Base-by-base conservation (phyloP, 2,329 filamentous ascomycete species). In the Fonsecaea monophora region DNA sequence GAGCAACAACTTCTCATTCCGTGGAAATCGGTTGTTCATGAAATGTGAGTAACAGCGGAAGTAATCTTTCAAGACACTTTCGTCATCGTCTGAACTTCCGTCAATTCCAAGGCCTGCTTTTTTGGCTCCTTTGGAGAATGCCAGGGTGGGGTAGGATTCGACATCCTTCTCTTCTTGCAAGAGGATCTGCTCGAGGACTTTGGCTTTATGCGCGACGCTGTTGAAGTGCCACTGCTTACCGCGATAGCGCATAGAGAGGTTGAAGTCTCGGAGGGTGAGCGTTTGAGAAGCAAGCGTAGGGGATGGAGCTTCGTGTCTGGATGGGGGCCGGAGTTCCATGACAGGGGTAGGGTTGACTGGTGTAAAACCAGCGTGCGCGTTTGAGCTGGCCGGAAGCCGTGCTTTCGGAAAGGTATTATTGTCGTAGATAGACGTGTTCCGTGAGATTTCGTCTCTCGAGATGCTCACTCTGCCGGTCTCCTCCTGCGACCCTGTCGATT, bases 131-230 rank as follows among this genome's bases (percentile, higher is more conserved):
- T 62, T 66, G 9, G 64, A 62, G 48, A 66, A 66, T 15, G 64
- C 64, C 42, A 66, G 10, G 12, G 59, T 37, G 4, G 64, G 64
- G 15, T 66, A 66, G n/a, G 53, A 42, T 21, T 66, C 64, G 54
- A 66, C 54, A 12, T 66, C 64, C 21, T 66, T 66, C 35, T 66
- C 64, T 53, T 66, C 64, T 48, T 62, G 53, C 12, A 66, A 30
- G n/a, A 66, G 53, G 53, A 66, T 62, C 13, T 58, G 32, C 21
- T 66, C 64, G 45, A 66, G 64, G 9, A 66, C 59, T 34, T 58
- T 62, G 42, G 64, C 64, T 38, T 66, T 66, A 25, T 66, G 64
- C n/a, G 64, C 64, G 34, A 66, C 55, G 12, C 53, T 62, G 42
- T 62, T 48, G 37, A 66, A 66, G 34, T 53, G 58, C 64, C 64